Evolutionary conservation across 805 yeast genomes (phyloP), one percentile per base, ranked within the genome.

Genomic region (Metschnikowia lochheadii): DNA sequence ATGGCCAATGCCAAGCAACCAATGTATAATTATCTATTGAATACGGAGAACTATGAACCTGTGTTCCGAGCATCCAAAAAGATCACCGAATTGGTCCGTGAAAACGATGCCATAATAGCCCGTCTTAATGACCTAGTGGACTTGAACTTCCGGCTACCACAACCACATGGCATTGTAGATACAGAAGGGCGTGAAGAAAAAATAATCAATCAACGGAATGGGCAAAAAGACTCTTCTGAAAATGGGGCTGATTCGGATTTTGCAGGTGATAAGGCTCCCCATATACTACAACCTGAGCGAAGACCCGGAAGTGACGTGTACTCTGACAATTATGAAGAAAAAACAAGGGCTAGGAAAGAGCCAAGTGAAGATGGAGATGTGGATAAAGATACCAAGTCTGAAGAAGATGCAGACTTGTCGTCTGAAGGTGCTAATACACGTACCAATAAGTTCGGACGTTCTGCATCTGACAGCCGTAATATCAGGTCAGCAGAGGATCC

Each of bases 1-100:
- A 40, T 31, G 33, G 35, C 15, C n/a, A 31, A 33, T n/a, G 21
- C 33, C 29, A 14, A 39, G 31, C 41, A 41, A 17, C 31, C 17
- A 3, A 34, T 33, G 38, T 26, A 48, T 31, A 54, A 51, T 45
- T 62, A 59, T 48, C 53, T 58, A 21, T 58, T 65, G 15, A 63
- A 63, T 33, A 65, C 67, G 10, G 77, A 72, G 48, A 69, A 65
- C 50, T 60, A 65, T 43, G 62, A 63, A 43, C 72, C 73, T 3
- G 56, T 72, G 14, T 23, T 60, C 1, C 62, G 54, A 1, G 49
- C 66, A 3, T 53, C 68, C 1, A 56, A 57, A 13, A 57, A 61
- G 26, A 53, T 70, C n/a, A n/a, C 49, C 32, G 13, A 15, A 5
- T 33, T 46, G 39, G 55, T 72, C 5, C 54, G 53, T 17, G 52